Evolutionary conservation across 768 basidiomycete genomes (phyloP).

Genomic region (Epithele typhae): DNA sequence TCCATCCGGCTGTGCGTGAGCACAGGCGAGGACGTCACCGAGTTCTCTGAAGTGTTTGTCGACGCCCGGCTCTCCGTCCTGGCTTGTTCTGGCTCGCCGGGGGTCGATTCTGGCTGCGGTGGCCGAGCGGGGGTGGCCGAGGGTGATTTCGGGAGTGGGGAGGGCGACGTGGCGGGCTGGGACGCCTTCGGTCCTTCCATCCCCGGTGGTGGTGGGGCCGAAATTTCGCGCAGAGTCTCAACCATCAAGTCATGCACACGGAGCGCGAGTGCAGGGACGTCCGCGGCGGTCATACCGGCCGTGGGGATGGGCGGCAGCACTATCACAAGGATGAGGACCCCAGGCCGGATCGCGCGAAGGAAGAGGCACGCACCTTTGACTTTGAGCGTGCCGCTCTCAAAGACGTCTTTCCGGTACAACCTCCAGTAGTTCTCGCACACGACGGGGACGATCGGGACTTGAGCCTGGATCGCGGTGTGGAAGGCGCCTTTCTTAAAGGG

Average conservation of each 20-base stretch:
- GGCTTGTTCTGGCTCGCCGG: constrained; percentile 5
- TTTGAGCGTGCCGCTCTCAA: constrained; percentile 72
- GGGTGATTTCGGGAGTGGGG: constrained; percentile 1
- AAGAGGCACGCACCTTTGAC: constrained; percentile 61
- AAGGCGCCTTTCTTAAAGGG: constrained; percentile 99
- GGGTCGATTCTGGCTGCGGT: constrained; percentile 4
- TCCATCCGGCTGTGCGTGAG: constrained; percentile 32
- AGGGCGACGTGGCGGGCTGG: constrained; percentile 1
- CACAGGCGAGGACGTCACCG: constrained; percentile 22
- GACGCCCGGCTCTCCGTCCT: constrained; percentile 26
- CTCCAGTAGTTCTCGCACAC: constrained; percentile 93
- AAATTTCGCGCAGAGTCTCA: constrained; percentile 70
- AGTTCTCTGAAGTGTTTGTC: constrained; percentile 26
- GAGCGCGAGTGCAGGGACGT: constrained; percentile 62
- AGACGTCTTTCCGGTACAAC: constrained; percentile 73
- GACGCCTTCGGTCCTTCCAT: constrained; percentile 8
- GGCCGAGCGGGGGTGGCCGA: constrained; percentile 5
- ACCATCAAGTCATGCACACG: constrained; percentile 81
- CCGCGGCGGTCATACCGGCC: constrained; percentile 58
- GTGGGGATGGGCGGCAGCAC: constrained; percentile 92
- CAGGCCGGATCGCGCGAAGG: neutral
- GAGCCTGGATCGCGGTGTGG: constrained; percentile 88
- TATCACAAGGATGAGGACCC: constrained; percentile 28
- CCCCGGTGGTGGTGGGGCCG: constrained; percentile 40
- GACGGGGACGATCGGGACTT: constrained; percentile 87